Conservation (phyloP, 805 yeast genomes). For the Schwanniomyces yamadae region DNA sequence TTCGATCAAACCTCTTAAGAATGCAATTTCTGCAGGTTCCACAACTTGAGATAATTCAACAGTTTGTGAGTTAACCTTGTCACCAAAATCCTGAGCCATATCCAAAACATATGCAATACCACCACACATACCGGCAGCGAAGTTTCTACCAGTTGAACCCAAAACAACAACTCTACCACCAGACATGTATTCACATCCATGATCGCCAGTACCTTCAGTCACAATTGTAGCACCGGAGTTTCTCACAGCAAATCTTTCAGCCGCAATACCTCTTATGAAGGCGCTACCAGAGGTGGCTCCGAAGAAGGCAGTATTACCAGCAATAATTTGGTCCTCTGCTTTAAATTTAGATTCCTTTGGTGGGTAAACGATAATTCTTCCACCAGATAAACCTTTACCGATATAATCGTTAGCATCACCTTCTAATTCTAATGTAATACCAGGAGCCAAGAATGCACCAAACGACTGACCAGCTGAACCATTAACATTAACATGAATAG, state of each 20-base stretch:
- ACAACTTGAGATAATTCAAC: conserved; percentile 75
- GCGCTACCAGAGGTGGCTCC: conserved; percentile 97
- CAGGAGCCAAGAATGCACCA: conserved; percentile 96
- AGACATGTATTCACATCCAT: conserved; percentile 99
- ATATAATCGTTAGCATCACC: conserved; percentile 99
- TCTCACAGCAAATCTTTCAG: conserved; percentile 97
- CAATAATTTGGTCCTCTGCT: conserved; percentile 93
- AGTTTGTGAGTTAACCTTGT: conserved; percentile 75
- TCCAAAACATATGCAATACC: conserved; percentile 97
- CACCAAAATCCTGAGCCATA: conserved; percentile 87
- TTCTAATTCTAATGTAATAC: conserved; percentile 90
- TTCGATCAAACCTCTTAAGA: conserved; percentile 87
- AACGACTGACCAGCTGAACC: conserved; percentile 99
- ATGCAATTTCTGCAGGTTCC: conserved; percentile 92
- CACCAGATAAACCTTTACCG: conserved; percentile 97
- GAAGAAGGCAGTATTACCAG: conserved; percentile 96
- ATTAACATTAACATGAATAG: conserved; percentile 84
- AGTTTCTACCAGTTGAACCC: conserved; percentile 88
- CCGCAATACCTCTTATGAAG: conserved; percentile 94
- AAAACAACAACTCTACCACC: conserved; percentile 96
- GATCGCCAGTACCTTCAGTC: conserved; percentile 96
- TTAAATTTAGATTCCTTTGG: conserved; percentile 80
- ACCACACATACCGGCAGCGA: conserved; percentile 98
- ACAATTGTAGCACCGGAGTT: conserved; percentile 98
- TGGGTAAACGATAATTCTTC: conserved; percentile 88